Base-by-base conservation (phyloP, 1,139 yeast species). In the Yamadazyma epiphylla region DNA sequence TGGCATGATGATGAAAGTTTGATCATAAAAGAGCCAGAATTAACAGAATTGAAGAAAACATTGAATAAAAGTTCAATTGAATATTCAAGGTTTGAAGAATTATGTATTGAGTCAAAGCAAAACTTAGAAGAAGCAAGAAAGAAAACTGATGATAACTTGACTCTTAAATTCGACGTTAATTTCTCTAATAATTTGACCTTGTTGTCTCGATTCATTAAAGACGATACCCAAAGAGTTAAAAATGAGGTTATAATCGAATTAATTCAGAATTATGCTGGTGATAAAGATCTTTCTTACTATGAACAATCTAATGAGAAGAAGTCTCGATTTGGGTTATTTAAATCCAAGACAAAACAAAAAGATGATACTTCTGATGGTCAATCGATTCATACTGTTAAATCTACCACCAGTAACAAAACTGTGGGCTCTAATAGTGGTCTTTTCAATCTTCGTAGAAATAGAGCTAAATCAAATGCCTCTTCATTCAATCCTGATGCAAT, bases 1-100 rank as follows among this genome's bases (percentile, higher is more conserved):
- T 94, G 98, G 98, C 97, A 89, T 56, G 98, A 91, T 49, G 96
- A 91, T 55, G 95, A 88, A 41, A 66, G 75, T 27, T 77, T 91
- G 61, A 65, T 80, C 11, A 71, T 76, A 2, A 70, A 73, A 13
- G 80, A 75, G 24, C 72, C 73, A 2, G 91, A 87, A 45, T 64
- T 87, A 41, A 70, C 78, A 12, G 76, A 71, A 30, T 64, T 91
- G 49, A 80, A 83, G 48, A 71, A 73, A 37, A 62, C 68, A 33
- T 64, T 91, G 37, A 73, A 74, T 30, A 53, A 61, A 27, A 64
- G 81, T 5, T 63, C 73, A 28, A 46, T 60, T 6, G 66, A 60
- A 8, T 77, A 77, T 40, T 58, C 65, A 19, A 65, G 58, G 26
- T 55, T 54, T 28, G 75, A 70, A 38, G 54, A 58, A 19, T 45